Percentiles rank a stretch among this genome's conserved stretches.
phyloP scores from a whole-genome alignment of 164 flowering plant species.

The Vitis labrusca region DNA sequence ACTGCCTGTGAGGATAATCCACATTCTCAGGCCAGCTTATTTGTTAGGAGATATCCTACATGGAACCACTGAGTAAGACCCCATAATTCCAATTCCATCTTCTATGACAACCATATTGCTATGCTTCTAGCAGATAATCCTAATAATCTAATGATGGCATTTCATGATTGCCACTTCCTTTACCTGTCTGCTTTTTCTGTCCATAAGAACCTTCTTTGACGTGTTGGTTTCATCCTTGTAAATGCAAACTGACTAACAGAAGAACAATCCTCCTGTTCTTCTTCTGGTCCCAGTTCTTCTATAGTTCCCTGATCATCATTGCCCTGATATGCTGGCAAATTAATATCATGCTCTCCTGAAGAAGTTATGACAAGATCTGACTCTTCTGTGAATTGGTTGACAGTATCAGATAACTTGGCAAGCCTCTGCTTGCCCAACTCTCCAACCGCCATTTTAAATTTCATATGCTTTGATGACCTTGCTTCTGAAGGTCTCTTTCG shows the following conservation, averaged over 20 bases:
- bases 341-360: slow-evolving; percentile 20
- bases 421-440: slow-evolving; percentile 12
- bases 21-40: no score
- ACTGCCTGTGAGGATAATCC: no score
- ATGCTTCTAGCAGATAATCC: neutral
- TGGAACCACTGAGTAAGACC: no score
- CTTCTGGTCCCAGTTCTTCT: slow-evolving; percentile 29
- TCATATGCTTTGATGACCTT: slow-evolving; percentile 28
- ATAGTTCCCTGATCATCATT: slow-evolving; percentile 23
- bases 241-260: slow-evolving; percentile 32
- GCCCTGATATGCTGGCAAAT: slow-evolving; percentile 22
- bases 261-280: slow-evolving; percentile 33
- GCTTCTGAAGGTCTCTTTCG: slow-evolving; percentile 37
- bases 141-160: neutral
- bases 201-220: slow-evolving; percentile 62
- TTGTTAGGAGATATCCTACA: no score
- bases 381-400: slow-evolving; percentile 21
- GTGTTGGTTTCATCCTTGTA: slow-evolving; percentile 41
- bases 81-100: no score
- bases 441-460: slow-evolving; percentile 18
- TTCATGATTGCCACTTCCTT: slow-evolving; percentile 2
- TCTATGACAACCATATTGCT: no score
- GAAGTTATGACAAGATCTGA: slow-evolving; percentile 5
- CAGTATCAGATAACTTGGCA: slow-evolving; percentile 11
- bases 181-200: slow-evolving; percentile 81